Evolutionary conservation across 176 grass and related monocot genomes (phyloP).

Genomic region (Musa acuminata): DNA sequence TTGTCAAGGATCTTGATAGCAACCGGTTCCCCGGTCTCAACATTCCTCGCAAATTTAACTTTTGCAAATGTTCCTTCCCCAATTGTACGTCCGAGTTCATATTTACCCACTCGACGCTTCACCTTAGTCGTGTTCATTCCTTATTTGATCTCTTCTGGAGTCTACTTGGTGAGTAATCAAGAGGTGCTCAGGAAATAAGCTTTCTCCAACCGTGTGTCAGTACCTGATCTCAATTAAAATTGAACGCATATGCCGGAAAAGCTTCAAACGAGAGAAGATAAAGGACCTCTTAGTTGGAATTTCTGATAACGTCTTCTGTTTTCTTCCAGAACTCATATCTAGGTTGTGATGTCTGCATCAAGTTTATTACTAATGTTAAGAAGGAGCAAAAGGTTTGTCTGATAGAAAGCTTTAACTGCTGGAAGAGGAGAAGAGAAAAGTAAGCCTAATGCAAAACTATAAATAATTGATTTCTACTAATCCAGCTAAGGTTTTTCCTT

Average conservation of each 20-base stretch:
- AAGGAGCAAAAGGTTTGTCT: background rate
- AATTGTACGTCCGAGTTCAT: slow-evolving; percentile 84
- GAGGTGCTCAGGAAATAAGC: background rate
- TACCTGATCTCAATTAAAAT: background rate
- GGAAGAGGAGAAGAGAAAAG: no score
- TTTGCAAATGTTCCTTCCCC: slow-evolving; percentile 95
- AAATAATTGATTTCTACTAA: no score
- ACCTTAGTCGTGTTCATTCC: slow-evolving; percentile 44
- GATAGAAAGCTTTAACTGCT: background rate
- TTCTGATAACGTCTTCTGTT: background rate
- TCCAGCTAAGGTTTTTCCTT: no score
- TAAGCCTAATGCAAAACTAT: no score
- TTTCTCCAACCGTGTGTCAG: background rate
- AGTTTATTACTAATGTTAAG: background rate
- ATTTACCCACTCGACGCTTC: slow-evolving; percentile 86
- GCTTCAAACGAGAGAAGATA: background rate
- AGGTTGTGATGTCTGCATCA: background rate
- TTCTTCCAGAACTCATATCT: background rate
- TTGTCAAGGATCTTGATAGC: slow-evolving; percentile 98
- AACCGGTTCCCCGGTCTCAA: slow-evolving; percentile 61
- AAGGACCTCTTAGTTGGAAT: no score
- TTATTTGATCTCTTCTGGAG: background rate
- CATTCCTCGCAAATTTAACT: slow-evolving; percentile 82
- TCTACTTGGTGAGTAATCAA: background rate
- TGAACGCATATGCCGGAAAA: background rate